A percentile compares a stretch with the other conserved stretches of the same genome.
These are phyloP conservation scores for Aureobasidium sp. DNA, from an alignment of 2,329 filamentous ascomycete species.

Conservation along the genomic window DNA sequence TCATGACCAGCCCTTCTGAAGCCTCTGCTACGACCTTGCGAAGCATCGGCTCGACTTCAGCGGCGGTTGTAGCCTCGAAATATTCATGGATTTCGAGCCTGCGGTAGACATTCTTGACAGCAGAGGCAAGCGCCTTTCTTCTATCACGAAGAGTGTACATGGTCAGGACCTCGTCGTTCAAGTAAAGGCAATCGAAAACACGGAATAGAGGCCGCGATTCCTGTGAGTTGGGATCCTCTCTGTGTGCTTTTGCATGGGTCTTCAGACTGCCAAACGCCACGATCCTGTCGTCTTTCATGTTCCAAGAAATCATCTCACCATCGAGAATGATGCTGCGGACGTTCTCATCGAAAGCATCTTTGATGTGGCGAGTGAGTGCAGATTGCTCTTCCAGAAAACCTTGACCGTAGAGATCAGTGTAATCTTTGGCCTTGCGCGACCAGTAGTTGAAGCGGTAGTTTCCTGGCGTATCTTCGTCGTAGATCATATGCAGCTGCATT, in stretches of 20 bases:
- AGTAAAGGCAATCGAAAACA: slow-evolving; percentile 83
- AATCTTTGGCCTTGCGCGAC: slow-evolving; percentile 94
- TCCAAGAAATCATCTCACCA: slow-evolving; percentile 98
- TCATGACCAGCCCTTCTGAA: slow-evolving; percentile 85
- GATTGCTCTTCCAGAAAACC: slow-evolving; percentile 61
- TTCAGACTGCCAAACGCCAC: slow-evolving; percentile 91
- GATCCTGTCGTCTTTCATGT: slow-evolving; percentile 74
- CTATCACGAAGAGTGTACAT: slow-evolving; percentile 78
- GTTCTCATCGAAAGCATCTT: slow-evolving; percentile 65
- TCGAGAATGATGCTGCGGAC: slow-evolving; percentile 87
- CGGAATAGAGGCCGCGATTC: slow-evolving; percentile 71
- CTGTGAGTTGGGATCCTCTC: slow-evolving; percentile 60
- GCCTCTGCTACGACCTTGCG: slow-evolving; percentile 78
- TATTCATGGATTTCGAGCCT: slow-evolving; percentile 79
- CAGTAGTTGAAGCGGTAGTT: slow-evolving; percentile 77
- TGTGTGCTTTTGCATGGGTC: slow-evolving; percentile 74
- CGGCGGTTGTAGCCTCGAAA: slow-evolving; percentile 55
- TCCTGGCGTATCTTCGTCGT: slow-evolving; percentile 60
- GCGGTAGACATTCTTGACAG: slow-evolving; percentile 62
- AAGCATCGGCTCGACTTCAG: slow-evolving; percentile 71
- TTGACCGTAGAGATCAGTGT: slow-evolving; percentile 85
- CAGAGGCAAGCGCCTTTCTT: slow-evolving; percentile 63
- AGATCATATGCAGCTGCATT: slow-evolving; percentile 89
- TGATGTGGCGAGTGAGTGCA: slow-evolving; percentile 72
- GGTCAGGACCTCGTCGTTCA: slow-evolving; percentile 75